These are phyloP conservation scores for Cytidiella melzeri DNA, from an alignment of 768 basidiomycete genomes.

Conservation along the genomic window DNA sequence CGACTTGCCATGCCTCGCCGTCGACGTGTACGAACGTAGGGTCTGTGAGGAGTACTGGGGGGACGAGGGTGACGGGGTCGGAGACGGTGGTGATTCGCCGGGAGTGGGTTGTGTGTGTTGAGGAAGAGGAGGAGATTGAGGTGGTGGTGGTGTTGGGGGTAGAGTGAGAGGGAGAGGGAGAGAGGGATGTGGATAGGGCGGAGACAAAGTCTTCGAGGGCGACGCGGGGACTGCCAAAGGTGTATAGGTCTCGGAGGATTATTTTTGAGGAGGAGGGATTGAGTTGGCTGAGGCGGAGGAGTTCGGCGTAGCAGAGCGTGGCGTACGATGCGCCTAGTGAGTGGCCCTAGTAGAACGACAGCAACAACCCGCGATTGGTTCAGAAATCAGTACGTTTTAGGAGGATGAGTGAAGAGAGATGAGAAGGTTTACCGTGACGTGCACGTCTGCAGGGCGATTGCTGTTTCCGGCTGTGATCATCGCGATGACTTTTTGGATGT, in stretches of 20 bases:
- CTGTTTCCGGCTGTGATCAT: neutral
- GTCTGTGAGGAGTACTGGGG: conserved; percentile 11
- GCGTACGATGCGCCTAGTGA: conserved; percentile 13
- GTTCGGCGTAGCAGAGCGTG: conserved; percentile 9
- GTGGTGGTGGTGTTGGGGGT: conserved; percentile 5
- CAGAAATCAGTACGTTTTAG: too few species aligned
- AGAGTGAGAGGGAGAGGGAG: conserved; percentile 5
- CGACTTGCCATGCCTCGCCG: conserved; percentile 4
- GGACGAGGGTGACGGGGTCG: conserved; percentile 10
- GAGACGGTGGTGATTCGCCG: conserved; percentile 7
- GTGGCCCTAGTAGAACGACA: conserved; percentile 3
- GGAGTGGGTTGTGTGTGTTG: conserved; percentile 2
- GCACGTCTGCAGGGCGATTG: neutral
- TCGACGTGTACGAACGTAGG: conserved; percentile 11
- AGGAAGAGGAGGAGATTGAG: conserved; percentile 1
- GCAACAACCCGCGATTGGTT: too few species aligned
- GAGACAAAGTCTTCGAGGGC: conserved; percentile 9
- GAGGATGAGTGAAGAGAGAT: neutral
- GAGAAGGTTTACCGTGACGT: conserved; percentile 5
- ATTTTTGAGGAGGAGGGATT: neutral
- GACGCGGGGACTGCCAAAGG: conserved; percentile 10
- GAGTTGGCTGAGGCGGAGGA: conserved; percentile 5
- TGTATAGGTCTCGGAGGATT: conserved; percentile 8
- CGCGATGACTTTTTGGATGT: conserved; percentile 5
- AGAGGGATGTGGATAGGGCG: conserved; percentile 3